Base-by-base conservation (phyloP, 1,284 basidiomycete species). In the Rhodotorula mucilaginosa region DNA sequence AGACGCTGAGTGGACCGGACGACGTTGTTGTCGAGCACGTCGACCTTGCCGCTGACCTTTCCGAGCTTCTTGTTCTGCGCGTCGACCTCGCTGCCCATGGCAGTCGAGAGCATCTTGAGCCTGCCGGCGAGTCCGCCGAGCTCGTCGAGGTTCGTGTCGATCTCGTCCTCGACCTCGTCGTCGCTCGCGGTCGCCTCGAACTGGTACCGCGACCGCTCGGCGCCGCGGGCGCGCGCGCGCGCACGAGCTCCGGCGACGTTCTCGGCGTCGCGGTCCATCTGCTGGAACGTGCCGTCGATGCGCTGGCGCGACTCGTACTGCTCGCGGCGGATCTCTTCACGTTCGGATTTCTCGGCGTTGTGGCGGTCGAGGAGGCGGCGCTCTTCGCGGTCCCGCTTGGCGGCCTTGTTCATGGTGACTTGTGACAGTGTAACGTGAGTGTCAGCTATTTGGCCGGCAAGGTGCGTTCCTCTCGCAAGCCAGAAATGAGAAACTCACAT, bases 121-220 rank as follows among this genome's bases (percentile, higher is more conserved):
- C 90, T 84, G 82, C 89, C 90, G 5, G 91, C 88, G 62, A 91
- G 86, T 69, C 89, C 89, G 58, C 87, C 84, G 71, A 97, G 92
- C 82, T 97, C 93, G 80, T 93, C 88, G 63, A 99, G 83, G 81
- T 99, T 98, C 75, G 88, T 87, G 78, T 98, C 96, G 34, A 98
- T 80, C 80, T 95, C 86, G 73, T 87, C 84, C 77, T 88, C 87
- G 61, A 87, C 79, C 82, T 97, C 94, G 79, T 99, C 95, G 79
- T 99, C 97, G n/a, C 91, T 93, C 23, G 87, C 91, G 51, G 89
- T 91, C n/a, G 89, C 89, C 77, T 99, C 96, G 78, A 98, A 98
- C 81, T 98, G 95, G 81, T 89, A 99, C 44, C 91, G 87, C 79
- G 89, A 87, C 72, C 92, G 84, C 80, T 91, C 89, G 61, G 90